Base-by-base conservation (phyloP, 371 early-diverging fungal genomes). In the Apophysomyces trapeziformis region DNA sequence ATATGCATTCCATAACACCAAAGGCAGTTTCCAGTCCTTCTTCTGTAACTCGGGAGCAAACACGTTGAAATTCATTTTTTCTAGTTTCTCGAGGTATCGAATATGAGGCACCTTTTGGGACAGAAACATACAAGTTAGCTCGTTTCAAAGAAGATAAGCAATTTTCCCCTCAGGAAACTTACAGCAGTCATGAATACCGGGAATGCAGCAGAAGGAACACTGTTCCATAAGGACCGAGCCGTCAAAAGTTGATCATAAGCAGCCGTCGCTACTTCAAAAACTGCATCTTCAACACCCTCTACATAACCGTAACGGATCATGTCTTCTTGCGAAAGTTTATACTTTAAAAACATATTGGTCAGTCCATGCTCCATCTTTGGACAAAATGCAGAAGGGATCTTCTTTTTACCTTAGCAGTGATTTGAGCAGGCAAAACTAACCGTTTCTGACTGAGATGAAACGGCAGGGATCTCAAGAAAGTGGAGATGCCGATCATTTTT, bases 401-500 rank as follows among this genome's bases (percentile, higher is more conserved):
- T 57, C 14, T 1, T 4, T 35, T 65, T 72, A 94, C 93, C 87
- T 93, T 92, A 58, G 94, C 92, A 14, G 89, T 86, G 41, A 92
- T 80, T 54, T 93, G 88, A 8, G 89, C 82, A 5, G 94, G 93
- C 35, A 95, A 74, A 41, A 88, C 78, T 60, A 92, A 71, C 21
- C 86, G 74, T 44, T 89, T 82, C 57, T 90, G 85, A 37, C 83
- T 80, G 47, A 90, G 78, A 75, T 91, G 88, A 64, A 86, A 87
- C 11, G 92, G 91, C 16, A 90, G 77, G 0, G 89, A 89, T 18
- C 93, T 77, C 38, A 95, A 69, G 68, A 92, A 82, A 13, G 91
- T 90, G 4, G 90, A 70, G 14, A 96, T 92, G 7, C 94, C 95
- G 60, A 88, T 85, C 57, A 96, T 92, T 67, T 96, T 93, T 36